Evolutionary conservation across 495 filamentous ascomycete genomes (phyloP).

Genomic region (Xylaria telfairii): DNA sequence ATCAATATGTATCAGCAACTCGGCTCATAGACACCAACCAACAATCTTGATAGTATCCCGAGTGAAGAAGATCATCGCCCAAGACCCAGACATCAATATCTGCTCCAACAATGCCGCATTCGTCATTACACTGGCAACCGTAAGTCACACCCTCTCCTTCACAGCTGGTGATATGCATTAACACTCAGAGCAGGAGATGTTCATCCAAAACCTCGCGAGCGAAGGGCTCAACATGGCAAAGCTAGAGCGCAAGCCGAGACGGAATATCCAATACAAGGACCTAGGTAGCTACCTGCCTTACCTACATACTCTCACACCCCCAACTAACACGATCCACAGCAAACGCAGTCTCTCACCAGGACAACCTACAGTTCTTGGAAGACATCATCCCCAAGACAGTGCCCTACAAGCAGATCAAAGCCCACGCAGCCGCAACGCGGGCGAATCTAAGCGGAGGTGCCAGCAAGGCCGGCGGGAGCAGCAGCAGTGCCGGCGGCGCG

Average conservation of each 20-base stretch:
- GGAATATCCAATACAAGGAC: slow-evolving; percentile 96
- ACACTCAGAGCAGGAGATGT: slow-evolving; percentile 76
- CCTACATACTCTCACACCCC: background rate
- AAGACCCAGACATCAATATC: slow-evolving; percentile 81
- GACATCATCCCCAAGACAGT: slow-evolving; percentile 89
- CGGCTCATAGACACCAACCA: slow-evolving; percentile 3
- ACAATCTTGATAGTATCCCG: slow-evolving; percentile 70
- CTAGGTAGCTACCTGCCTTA: slow-evolving; percentile 44
- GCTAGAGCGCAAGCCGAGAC: slow-evolving; percentile 85
- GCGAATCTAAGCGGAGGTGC: slow-evolving; percentile 46
- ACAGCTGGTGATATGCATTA: slow-evolving; percentile 15
- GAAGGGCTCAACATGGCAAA: slow-evolving; percentile 89
- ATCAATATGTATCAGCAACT: background rate
- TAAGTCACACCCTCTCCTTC: slow-evolving; percentile 42
- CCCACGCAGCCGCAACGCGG: slow-evolving; percentile 48
- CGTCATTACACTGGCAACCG: slow-evolving; percentile 88
- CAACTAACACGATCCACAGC: slow-evolving; percentile 48
- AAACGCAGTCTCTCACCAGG: slow-evolving; percentile 83
- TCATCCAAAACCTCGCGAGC: slow-evolving; percentile 87
- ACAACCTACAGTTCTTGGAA: slow-evolving; percentile 93
- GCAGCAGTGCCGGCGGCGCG: background rate
- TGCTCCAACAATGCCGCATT: slow-evolving; percentile 96
- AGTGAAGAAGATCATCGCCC: slow-evolving; percentile 89
- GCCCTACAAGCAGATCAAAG: slow-evolving; percentile 80
- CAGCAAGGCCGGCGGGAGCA: slow-evolving; percentile 18